phyloP scores from a whole-genome alignment of 1,139 yeast genomes.

The Lodderomyces orthopsilosis region DNA sequence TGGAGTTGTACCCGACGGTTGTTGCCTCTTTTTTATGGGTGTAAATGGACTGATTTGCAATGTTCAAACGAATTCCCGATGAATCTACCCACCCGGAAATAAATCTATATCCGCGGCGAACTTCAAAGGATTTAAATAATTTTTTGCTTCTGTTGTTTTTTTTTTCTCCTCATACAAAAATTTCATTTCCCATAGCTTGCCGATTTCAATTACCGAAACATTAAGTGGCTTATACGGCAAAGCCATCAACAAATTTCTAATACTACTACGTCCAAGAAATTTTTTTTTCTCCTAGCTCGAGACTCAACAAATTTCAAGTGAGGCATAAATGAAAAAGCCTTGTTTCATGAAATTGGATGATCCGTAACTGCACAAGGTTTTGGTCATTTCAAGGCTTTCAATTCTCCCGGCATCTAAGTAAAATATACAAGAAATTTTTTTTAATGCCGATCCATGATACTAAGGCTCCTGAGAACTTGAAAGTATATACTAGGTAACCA shows the following conservation, averaged over 20 bases:
- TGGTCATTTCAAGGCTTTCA: not conserved
- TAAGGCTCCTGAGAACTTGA: too few relatives aligned
- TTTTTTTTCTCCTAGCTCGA: not conserved
- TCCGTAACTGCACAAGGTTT: not conserved
- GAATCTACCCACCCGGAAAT: too few relatives aligned
- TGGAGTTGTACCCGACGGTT: too few relatives aligned
- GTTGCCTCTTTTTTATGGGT: too few relatives aligned
- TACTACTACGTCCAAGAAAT: not conserved
- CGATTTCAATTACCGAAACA: not conserved
- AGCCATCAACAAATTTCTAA: not conserved
- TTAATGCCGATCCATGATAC: too few relatives aligned
- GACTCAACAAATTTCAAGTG: not conserved
- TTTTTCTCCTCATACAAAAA: not conserved
- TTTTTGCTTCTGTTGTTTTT: not conserved
- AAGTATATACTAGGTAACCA: too few relatives aligned
- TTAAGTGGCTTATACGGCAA: not conserved
- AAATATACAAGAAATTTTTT: too few relatives aligned
- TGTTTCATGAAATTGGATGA: not conserved
- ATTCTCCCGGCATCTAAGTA: not conserved
- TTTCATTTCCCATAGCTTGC: constrained; percentile 1
- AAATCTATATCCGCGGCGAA: too few relatives aligned
- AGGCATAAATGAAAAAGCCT: not conserved
- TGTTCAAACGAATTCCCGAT: too few relatives aligned
- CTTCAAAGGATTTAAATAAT: not conserved
- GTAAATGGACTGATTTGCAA: too few relatives aligned